Conservation (phyloP, 345 rosid genomes). For the Boechera divaricarpa region DNA sequence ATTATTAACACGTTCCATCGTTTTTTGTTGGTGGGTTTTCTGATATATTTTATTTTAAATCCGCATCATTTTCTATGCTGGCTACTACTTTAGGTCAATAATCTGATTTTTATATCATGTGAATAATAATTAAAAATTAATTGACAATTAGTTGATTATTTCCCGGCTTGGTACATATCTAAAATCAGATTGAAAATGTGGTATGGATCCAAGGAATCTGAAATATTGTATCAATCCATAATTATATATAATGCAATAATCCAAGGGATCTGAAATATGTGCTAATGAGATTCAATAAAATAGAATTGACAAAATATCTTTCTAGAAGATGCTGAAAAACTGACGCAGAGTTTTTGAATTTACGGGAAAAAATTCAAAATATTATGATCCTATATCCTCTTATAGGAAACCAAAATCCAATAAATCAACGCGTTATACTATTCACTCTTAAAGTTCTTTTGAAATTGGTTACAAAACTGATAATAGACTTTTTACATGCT, state of each 20-base stretch:
- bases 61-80: too few species aligned
- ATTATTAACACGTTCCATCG: too few species aligned
- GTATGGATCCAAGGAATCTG: too few species aligned
- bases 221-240: background rate
- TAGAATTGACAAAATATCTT: background rate
- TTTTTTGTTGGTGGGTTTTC: too few species aligned
- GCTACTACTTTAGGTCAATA: too few species aligned
- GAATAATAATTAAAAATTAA: too few species aligned
- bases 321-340: background rate
- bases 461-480: conserved; percentile 28
- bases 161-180: too few species aligned
- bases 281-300: background rate
- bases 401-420: background rate
- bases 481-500: conserved; percentile 27
- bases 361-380: background rate
- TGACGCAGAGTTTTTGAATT: conserved; percentile 5
- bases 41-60: too few species aligned
- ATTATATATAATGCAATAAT: background rate
- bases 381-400: conserved; percentile 22
- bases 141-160: too few species aligned
- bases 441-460: conserved; percentile 2
- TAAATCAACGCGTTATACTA: background rate
- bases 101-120: too few species aligned
- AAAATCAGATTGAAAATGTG: too few species aligned
- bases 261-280: background rate